Conservation (phyloP, 2,329 filamentous ascomycete species). For the Xylariales sp. region DNA sequence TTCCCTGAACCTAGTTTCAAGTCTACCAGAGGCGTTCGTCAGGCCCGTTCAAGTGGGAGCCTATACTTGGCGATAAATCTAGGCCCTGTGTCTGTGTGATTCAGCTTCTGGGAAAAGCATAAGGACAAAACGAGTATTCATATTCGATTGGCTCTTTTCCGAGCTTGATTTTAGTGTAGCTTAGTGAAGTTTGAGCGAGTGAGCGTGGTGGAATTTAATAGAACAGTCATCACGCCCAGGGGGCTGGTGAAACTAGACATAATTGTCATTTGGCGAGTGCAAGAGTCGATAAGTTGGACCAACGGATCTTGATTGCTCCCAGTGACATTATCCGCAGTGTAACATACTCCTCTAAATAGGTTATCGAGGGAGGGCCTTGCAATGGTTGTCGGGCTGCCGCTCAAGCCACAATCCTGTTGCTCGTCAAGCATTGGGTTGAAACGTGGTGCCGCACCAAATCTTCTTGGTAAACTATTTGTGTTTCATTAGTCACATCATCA, state of each 20-base stretch:
- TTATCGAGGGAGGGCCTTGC: not conserved
- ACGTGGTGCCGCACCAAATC: not conserved
- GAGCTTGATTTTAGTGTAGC: not conserved
- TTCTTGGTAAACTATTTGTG: not conserved
- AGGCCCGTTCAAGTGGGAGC: not conserved
- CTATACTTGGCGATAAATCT: not conserved
- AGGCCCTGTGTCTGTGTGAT: not conserved
- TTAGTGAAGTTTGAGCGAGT: not conserved
- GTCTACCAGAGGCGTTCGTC: not conserved
- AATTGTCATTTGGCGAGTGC: not conserved
- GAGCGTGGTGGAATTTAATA: not conserved
- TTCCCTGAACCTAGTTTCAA: slow-evolving; percentile 48
- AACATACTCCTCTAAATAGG: slow-evolving; percentile 1
- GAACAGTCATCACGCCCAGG: not conserved
- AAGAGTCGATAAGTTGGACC: not conserved
- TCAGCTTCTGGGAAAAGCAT: not conserved
- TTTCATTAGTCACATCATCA: not conserved
- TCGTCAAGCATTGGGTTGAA: not conserved
- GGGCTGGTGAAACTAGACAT: not conserved
- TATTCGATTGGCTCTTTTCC: not conserved
- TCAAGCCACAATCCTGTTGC: not conserved
- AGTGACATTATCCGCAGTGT: not conserved
- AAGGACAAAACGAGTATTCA: not conserved
- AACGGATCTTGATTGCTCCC: not conserved
- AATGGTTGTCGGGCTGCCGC: not conserved